Evolutionary conservation across 768 basidiomycete species (phyloP), one percentile per base, ranked within the genome.

Genomic region (Suillus lakei): DNA sequence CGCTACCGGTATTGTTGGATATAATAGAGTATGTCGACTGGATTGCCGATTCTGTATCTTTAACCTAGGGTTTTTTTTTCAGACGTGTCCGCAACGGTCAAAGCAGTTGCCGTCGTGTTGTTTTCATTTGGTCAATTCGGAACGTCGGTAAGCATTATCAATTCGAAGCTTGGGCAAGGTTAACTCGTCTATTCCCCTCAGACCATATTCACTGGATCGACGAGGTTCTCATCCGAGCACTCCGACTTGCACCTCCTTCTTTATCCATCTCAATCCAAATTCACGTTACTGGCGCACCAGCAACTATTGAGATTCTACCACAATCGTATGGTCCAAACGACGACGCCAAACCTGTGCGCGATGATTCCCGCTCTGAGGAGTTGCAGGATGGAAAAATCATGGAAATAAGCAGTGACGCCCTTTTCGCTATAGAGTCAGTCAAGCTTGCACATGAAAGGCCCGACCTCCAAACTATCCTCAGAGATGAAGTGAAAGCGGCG

Each of bases 81-180:
- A 74, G 73, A 43, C 50, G 68, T n/a, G 71, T 68, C 1, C 68
- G 68, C 34, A 62, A 50, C 39, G 69, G 66, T 1, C 65, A 67
- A 48, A 68, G 61, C 28, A 39, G 41, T 28, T 68, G 67, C 26
- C 72, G 71, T 16, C 76, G 82, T 30, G 77, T 84, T 10, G 74
- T 83, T 21, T 84, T 85, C 69, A 72, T 85, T 9, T 85, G 84
- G 84, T 72, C 79, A 5, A 79, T 84, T 59, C 78, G 83, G 48
- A 80, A 81, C 62, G 67, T 75, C 56, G 80, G 84, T 83, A 71
- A 64, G 64, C 70, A 44, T 60, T 30, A 9, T 39, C 2, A 8
- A 10, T 44, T 13, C 26, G 32, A 41, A 5, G 16, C 12, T 26
- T 23, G 12, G n/a, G 10, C 34, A 12, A 34, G 13, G 4, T 36